Conservation (phyloP, 768 basidiomycete species). For the Tephrocybe sp. region DNA sequence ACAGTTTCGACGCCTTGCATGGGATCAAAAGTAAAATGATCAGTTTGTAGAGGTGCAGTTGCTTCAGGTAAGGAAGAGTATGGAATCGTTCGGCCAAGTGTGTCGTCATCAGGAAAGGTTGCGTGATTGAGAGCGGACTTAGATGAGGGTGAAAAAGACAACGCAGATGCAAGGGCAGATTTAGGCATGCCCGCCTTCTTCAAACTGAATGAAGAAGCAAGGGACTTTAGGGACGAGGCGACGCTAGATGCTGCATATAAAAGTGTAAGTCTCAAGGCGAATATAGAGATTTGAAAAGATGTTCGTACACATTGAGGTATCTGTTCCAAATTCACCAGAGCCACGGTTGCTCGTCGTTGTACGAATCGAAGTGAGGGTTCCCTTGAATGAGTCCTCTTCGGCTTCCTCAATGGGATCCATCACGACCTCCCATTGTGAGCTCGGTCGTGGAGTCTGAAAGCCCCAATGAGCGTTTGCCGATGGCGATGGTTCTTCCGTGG, state of each 20-base stretch:
- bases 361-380: slow-evolving; percentile 47
- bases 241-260: slow-evolving; percentile 51
- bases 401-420: slow-evolving; percentile 76
- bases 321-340: slow-evolving; percentile 73
- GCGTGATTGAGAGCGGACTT: slow-evolving; percentile 23
- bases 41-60: slow-evolving; percentile 38
- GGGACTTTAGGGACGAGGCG: slow-evolving; percentile 68
- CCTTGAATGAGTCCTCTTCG: slow-evolving; percentile 53
- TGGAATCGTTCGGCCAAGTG: slow-evolving; percentile 41
- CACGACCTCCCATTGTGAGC: slow-evolving; percentile 84
- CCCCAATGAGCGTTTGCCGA: slow-evolving; percentile 15
- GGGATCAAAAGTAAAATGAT: slow-evolving; percentile 46
- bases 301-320: slow-evolving; percentile 54
- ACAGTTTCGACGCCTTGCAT: background rate
- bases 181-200: slow-evolving; percentile 47
- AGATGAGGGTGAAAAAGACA: slow-evolving; percentile 19
- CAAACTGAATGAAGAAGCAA: slow-evolving; percentile 75
- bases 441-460: slow-evolving; percentile 49
- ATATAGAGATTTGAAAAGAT: slow-evolving; percentile 1
- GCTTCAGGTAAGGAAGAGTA: slow-evolving; percentile 39
- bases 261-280: slow-evolving; percentile 10
- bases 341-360: slow-evolving; percentile 30
- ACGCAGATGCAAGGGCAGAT: slow-evolving; percentile 12
- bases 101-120: slow-evolving; percentile 28
- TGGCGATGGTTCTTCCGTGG: slow-evolving; percentile 12